Evolutionary conservation across 352 stramenopile genomes (phyloP), one percentile per base, ranked within the genome.

Genomic region (Thalassiosira oceanica): DNA sequence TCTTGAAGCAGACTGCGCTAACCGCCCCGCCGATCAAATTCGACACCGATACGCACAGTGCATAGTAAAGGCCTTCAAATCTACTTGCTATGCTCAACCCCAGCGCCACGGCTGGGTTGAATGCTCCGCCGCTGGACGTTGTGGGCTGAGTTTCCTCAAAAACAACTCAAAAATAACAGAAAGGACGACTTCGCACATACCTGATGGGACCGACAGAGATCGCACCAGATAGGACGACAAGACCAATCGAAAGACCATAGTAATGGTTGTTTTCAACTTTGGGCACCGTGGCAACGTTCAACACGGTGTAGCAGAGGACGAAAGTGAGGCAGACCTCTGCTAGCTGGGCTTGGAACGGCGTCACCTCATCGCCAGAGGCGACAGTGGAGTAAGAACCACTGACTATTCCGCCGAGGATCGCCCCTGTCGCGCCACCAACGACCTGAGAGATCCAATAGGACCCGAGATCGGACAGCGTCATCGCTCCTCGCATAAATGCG

Each of bases 21-120:
- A 70, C 31, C 13, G 21, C 41, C 20, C 46, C 48, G 36, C 58
- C 58, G 39, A 69, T 11, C 16, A 69, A 8, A 60, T 69, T 54
- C 4, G 46, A 24, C 10, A 11, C 58, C 28, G 23, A 7, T 2
- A 69, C 48, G 16, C 52, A 36, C 28, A 54, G 7, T 13, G 16
- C 46, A 61, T 69, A 69, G 1, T 28, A n/a, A 24, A 69, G 2
- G 27, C 61, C 61, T 1, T 35, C 41, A 28, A 69, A 53, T 7
- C 33, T 49, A 37, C 48, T 31, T 7, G 49, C 20, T 46, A 75
- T 54, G 18, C 56, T 64, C n/a, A 75, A 35, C 7, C 64, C 64
- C 11, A 75, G 31, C 23, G 56, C 46, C 3, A 75, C 64, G 28
- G 62, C 62, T 36, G 62, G 62, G 41, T 74, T 74, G 36, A 74